Evolutionary conservation across 139 green algal species (phyloP).

Genomic region (Chlamydomonas sphaeroides): DNA sequence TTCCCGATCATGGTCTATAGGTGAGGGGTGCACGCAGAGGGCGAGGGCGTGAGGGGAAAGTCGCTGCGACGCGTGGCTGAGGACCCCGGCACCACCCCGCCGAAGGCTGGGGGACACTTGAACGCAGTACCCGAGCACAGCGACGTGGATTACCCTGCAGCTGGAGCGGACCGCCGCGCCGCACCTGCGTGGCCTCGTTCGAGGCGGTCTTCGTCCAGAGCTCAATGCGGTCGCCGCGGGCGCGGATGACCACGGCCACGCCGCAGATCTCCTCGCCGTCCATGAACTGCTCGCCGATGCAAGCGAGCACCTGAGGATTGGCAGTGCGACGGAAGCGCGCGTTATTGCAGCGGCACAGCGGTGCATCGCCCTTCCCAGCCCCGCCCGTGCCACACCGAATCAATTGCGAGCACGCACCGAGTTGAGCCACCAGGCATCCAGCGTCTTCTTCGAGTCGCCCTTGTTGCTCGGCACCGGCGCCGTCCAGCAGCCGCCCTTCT

Average conservation of each 20-base stretch:
- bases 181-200: slow-evolving; percentile 87
- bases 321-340: no score
- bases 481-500: slow-evolving; percentile 93
- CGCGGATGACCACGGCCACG: slow-evolving; percentile 92
- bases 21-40: no score
- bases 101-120: no score
- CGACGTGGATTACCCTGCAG: no score
- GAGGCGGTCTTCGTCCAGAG: slow-evolving; percentile 95
- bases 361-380: background rate
- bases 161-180: no score
- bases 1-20: slow-evolving; percentile 81
- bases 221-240: slow-evolving; percentile 86
- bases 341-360: no score
- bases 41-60: no score
- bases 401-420: slow-evolving; percentile 63
- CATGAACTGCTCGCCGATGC: slow-evolving; percentile 98
- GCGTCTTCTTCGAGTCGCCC: slow-evolving; percentile 65
- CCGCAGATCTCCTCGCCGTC: slow-evolving; percentile 97
- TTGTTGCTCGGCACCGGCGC: slow-evolving; percentile 74
- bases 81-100: no score
- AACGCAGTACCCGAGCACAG: no score
- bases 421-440: slow-evolving; percentile 97
- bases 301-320: slow-evolving; percentile 92
- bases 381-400: background rate
- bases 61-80: no score